Conservation (phyloP, 306 rosid genomes). For the Rosa rugosa region DNA sequence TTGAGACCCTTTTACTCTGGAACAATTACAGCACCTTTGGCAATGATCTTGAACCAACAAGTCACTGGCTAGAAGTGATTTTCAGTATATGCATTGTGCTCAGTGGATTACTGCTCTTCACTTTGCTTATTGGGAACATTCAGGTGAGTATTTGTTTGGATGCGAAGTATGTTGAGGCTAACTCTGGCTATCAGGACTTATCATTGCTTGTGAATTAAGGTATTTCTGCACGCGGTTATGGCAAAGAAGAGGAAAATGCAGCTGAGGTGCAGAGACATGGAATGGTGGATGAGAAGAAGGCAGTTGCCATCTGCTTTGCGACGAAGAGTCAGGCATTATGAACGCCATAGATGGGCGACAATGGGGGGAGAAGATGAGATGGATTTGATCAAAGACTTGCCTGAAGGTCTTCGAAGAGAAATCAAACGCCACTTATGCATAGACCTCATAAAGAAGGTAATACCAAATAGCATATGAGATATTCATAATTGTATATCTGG, state of each 20-base stretch:
- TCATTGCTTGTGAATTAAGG: constrained; percentile 35
- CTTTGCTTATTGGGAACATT: constrained; percentile 93
- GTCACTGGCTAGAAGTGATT: constrained; percentile 92
- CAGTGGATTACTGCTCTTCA: constrained; percentile 87
- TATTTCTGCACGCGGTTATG: constrained; percentile 93
- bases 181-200: constrained; percentile 24
- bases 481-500: neutral
- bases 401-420: constrained; percentile 96
- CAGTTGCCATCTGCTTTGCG: constrained; percentile 81
- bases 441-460: constrained; percentile 84
- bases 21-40: constrained; percentile 80
- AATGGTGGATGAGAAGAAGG: constrained; percentile 99
- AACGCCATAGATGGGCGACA: constrained; percentile 84
- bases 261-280: constrained; percentile 93
- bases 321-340: constrained; percentile 86
- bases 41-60: constrained; percentile 97
- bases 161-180: neutral
- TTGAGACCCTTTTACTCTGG: neutral
- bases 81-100: constrained; percentile 85
- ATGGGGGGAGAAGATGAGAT: constrained; percentile 97
- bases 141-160: constrained; percentile 52
- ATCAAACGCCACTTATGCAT: constrained; percentile 85
- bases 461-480: neutral
- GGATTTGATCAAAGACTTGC: constrained; percentile 86
- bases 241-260: constrained; percentile 96